Evolutionary conservation across 495 filamentous ascomycete genomes (phyloP).

Genomic region (Penicillium coffeae): DNA sequence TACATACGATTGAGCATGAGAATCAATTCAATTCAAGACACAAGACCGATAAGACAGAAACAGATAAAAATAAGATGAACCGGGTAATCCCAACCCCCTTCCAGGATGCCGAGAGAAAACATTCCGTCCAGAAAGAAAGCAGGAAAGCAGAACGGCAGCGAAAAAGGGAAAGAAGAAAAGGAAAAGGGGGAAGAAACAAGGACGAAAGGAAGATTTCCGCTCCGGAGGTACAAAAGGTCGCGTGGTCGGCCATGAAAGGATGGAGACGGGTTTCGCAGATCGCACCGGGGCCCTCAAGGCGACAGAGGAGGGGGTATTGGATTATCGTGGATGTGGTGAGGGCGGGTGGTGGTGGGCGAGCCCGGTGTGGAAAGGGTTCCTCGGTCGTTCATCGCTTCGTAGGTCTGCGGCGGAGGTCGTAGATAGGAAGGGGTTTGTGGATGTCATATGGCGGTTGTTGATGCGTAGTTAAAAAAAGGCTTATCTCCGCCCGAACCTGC

Average conservation of each 20-base stretch:
- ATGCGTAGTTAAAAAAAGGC: conserved; percentile 24
- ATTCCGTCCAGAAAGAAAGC: conserved; percentile 31
- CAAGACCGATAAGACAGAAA: conserved; percentile 22
- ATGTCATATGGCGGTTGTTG: conserved; percentile 20
- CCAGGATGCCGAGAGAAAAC: conserved; percentile 29
- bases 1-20: conserved; percentile 17
- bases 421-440: conserved; percentile 9
- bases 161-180: conserved; percentile 15
- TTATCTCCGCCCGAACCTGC: conserved; percentile 97
- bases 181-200: conserved; percentile 9
- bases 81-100: conserved; percentile 32
- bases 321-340: conserved; percentile 11
- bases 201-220: conserved; percentile 16
- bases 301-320: conserved; percentile 6
- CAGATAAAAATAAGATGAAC: conserved; percentile 27
- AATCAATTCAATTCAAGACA: conserved; percentile 28
- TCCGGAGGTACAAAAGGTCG: conserved; percentile 21
- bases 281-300: conserved; percentile 15
- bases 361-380: conserved; percentile 19
- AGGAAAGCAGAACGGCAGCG: conserved; percentile 15
- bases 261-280: conserved; percentile 20
- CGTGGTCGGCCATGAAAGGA: conserved; percentile 16
- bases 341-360: conserved; percentile 14
- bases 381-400: conserved; percentile 34
- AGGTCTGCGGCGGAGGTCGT: conserved; percentile 22